Percentiles rank a stretch among this genome's conserved stretches.
Conservation (phyloP, 495 filamentous ascomycete species). For the Podospora appendiculata region DNA sequence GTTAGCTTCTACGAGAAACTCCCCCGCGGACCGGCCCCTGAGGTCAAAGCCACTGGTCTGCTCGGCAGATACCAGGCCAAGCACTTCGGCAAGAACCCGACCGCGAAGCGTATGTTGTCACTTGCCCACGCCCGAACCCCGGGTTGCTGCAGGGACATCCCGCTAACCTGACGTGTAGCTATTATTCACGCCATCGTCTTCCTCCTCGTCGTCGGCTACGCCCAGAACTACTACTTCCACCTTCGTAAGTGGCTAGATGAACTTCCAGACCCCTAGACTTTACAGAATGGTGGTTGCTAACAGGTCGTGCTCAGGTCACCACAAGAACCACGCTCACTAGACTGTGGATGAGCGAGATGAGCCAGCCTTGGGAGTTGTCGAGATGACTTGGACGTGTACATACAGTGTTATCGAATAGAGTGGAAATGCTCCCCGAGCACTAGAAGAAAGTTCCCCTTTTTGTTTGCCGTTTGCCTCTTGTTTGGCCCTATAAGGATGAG, state of each 20-base stretch:
- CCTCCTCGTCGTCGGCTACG: constrained; percentile 75
- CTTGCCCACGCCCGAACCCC: too few species aligned
- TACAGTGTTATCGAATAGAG: constrained; percentile 32
- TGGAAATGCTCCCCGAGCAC: constrained; percentile 13
- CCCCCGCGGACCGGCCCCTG: constrained; percentile 79
- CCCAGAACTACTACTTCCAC: constrained; percentile 99
- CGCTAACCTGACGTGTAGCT: constrained; percentile 42
- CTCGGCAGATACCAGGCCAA: constrained; percentile 82
- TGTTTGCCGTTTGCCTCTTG: not conserved
- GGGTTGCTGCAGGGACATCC: too few species aligned
- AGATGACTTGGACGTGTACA: constrained; percentile 32
- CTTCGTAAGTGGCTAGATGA: constrained; percentile 61
- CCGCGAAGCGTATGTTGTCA: constrained; percentile 68
- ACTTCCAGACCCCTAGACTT: not conserved
- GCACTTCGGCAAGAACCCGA: constrained; percentile 91
- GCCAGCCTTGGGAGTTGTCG: constrained; percentile 8
- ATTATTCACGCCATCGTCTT: constrained; percentile 74
- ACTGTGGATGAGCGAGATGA: constrained; percentile 7
- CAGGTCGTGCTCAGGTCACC: constrained; percentile 58
- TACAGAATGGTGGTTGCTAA: not conserved
- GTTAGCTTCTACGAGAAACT: constrained; percentile 98
- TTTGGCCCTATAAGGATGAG: not conserved
- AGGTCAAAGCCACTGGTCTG: constrained; percentile 68
- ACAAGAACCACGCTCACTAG: constrained; percentile 99
- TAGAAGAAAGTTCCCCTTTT: not conserved